Evolutionary conservation across 2,329 filamentous ascomycete genomes (phyloP).

Genomic region (Dactylellina sp.): DNA sequence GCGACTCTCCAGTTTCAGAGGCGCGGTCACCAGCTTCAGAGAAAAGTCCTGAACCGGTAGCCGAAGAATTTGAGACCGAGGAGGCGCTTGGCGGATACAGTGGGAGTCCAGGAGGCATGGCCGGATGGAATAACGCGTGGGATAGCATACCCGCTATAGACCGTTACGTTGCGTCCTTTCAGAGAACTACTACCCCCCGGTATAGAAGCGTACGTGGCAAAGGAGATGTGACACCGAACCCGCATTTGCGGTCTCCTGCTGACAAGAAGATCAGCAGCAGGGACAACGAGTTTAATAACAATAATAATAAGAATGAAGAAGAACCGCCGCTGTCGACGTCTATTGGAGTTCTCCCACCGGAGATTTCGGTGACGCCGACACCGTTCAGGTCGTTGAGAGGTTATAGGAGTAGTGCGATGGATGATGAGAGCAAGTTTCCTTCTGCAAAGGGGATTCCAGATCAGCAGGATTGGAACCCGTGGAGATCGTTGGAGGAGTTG

Average conservation of each 20-base stretch:
- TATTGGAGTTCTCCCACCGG: constrained; percentile 40
- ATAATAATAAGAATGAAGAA: constrained; percentile 1
- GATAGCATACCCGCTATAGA: constrained; percentile 90
- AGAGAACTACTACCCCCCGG: constrained; percentile 18
- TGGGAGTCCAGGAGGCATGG: not conserved
- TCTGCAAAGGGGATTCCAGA: constrained; percentile 59
- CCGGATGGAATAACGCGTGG: constrained; percentile 90
- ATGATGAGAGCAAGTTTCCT: constrained; percentile 59
- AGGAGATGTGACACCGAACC: constrained; percentile 38
- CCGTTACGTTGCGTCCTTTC: constrained; percentile 78
- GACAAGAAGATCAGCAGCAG: constrained; percentile 9
- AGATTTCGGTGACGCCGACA: constrained; percentile 59
- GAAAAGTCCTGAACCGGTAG: constrained; percentile 58
- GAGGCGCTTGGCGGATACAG: constrained; percentile 31
- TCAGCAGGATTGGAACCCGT: constrained; percentile 60
- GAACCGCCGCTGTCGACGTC: not conserved
- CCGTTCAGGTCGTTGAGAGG: constrained; percentile 56
- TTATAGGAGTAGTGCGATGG: constrained; percentile 57
- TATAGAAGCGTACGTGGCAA: no score
- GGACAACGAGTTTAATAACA: constrained; percentile 9
- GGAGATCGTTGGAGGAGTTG: constrained; percentile 50
- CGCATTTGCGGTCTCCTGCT: constrained; percentile 21
- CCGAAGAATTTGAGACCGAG: constrained; percentile 59
- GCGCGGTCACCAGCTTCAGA: constrained; percentile 32
- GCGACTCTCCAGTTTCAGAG: constrained; percentile 65